These are phyloP conservation scores for Phialophora verrucosa DNA, from an alignment of 2,329 filamentous ascomycete species.

Conservation along the genomic window DNA sequence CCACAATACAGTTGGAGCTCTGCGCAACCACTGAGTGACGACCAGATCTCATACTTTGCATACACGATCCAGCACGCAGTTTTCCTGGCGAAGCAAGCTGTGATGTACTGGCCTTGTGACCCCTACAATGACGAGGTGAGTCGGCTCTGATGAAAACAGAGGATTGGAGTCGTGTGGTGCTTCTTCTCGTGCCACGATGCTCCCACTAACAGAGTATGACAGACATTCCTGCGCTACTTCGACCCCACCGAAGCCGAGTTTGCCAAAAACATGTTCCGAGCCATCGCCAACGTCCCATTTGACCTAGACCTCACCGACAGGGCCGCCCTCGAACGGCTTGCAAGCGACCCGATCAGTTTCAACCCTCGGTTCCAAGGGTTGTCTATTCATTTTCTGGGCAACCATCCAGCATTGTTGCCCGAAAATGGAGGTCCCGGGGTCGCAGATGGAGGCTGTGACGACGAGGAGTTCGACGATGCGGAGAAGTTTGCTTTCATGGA, in stretches of 20 bases:
- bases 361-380: not conserved
- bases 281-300: not conserved
- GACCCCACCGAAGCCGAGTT: not conserved
- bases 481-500: not conserved
- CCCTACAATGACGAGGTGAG: not conserved
- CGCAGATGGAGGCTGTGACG: not conserved
- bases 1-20: not conserved
- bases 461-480: not conserved
- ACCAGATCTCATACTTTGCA: not conserved
- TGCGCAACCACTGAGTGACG: not conserved
- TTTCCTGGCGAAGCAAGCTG: not conserved
- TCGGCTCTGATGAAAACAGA: not conserved
- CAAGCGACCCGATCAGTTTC: not conserved
- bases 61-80: not conserved
- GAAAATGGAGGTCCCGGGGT: not conserved
- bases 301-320: not conserved
- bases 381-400: not conserved
- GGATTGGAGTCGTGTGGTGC: not conserved
- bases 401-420: not conserved
- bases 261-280: constrained; percentile 5
- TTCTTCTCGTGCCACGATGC: not conserved
- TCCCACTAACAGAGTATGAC: not conserved
- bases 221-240: constrained; percentile 3
- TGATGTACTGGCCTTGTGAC: constrained; percentile 1
- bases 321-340: not conserved